These are phyloP conservation scores for Ustilago vetiveriae DNA, from an alignment of 1,284 basidiomycete species.

Conservation along the genomic window DNA sequence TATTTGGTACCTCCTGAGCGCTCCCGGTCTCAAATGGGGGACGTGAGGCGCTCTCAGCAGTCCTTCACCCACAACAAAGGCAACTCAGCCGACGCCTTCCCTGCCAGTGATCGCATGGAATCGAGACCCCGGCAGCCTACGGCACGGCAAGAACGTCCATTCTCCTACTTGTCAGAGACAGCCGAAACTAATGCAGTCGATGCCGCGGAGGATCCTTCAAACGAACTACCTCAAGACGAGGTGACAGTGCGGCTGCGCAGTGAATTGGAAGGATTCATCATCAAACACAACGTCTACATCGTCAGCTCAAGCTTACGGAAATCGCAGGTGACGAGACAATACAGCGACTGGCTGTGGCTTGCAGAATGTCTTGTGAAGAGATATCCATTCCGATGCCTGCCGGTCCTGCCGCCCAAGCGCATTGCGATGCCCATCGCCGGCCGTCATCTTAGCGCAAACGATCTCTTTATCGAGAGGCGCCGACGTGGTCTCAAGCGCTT, in stretches of 20 bases:
- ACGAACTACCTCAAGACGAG: slow-evolving; percentile 35
- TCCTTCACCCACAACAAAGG: slow-evolving; percentile 18
- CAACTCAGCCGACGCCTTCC: slow-evolving; percentile 3
- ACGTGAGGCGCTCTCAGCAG: slow-evolving; percentile 4
- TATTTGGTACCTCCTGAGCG: slow-evolving; percentile 9
- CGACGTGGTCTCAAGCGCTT: slow-evolving; percentile 45
- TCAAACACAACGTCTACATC: slow-evolving; percentile 52
- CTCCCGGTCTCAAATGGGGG: neutral
- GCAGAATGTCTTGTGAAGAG: slow-evolving; percentile 47
- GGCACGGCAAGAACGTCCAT: slow-evolving; percentile 30
- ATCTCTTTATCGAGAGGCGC: slow-evolving; percentile 45
- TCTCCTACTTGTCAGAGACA: slow-evolving; percentile 45
- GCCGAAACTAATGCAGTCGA: slow-evolving; percentile 35
- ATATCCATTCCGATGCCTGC: slow-evolving; percentile 54
- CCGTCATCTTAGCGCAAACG: slow-evolving; percentile 39
- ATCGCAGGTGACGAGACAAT: slow-evolving; percentile 42
- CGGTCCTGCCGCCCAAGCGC: slow-evolving; percentile 50
- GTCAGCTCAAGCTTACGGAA: slow-evolving; percentile 37
- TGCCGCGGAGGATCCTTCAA: slow-evolving; percentile 31
- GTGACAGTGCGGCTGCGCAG: slow-evolving; percentile 40
- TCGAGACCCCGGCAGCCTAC: slow-evolving; percentile 10
- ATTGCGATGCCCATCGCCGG: slow-evolving; percentile 46
- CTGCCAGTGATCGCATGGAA: neutral
- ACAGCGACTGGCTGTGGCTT: slow-evolving; percentile 57
- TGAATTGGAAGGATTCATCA: slow-evolving; percentile 47